Conservation (phyloP, 176 grass and related monocot genomes). For the Secale cereale region DNA sequence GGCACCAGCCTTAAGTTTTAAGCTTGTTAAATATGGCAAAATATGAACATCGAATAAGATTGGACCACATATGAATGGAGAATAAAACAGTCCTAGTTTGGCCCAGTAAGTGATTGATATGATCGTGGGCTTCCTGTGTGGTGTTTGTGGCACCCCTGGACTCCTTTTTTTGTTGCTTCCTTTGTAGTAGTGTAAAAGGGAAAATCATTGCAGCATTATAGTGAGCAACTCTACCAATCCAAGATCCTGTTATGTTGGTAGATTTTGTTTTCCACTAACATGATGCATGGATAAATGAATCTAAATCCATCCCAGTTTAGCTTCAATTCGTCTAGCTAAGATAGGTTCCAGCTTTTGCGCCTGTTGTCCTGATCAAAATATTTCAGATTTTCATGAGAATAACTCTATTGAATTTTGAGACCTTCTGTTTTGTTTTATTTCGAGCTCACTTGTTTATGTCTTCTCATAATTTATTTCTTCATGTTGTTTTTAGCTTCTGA, state of each 20-base stretch:
- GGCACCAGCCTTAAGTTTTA: too few relatives aligned
- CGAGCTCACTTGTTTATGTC: background rate
- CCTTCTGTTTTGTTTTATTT: conserved; percentile 5
- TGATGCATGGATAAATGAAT: background rate
- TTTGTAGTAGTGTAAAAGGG: conserved; percentile 4
- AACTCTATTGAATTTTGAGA: background rate
- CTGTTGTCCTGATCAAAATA: background rate
- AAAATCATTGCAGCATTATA: background rate
- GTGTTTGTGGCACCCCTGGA: background rate
- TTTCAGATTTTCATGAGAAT: background rate
- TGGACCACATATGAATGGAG: background rate
- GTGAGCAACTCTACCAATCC: background rate
- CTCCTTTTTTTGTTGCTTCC: background rate
- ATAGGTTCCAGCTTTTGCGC: background rate
- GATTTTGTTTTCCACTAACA: background rate
- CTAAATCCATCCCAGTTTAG: background rate
- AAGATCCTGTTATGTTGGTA: background rate
- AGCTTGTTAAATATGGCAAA: conserved; percentile 9
- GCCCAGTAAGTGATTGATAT: background rate
- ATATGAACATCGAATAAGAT: background rate
- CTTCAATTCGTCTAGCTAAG: background rate
- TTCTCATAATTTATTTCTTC: conserved; percentile 29
- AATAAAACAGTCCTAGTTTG: background rate
- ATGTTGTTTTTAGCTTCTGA: conserved; percentile 72
- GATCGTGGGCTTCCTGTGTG: background rate